phyloP scores from a whole-genome alignment of 140 eudicot species.

The Flaveria floridana region DNA sequence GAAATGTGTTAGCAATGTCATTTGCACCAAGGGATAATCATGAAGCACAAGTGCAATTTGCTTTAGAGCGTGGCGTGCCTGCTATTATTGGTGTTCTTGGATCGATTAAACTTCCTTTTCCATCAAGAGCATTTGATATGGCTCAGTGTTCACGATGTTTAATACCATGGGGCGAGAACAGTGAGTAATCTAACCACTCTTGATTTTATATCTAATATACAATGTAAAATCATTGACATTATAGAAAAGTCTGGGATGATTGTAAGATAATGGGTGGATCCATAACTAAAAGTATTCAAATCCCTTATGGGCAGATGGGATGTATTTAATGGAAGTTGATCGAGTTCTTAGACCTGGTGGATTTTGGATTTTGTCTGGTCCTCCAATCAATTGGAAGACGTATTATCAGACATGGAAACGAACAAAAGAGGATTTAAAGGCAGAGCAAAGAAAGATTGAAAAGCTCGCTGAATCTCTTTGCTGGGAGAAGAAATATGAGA shows the following conservation, averaged over 20 bases:
- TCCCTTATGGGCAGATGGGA: conserved; percentile 57
- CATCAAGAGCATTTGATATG: conserved; percentile 82
- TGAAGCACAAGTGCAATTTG: conserved; percentile 92
- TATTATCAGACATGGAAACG: conserved; percentile 79
- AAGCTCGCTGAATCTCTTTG: conserved; percentile 83
- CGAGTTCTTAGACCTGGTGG: conserved; percentile 99
- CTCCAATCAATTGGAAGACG: conserved; percentile 95
- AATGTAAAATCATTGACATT: not conserved
- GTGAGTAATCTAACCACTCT: conserved; percentile 28
- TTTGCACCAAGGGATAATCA: conserved; percentile 89
- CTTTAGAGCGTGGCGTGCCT: conserved; percentile 84
- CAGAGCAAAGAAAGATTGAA: conserved; percentile 82
- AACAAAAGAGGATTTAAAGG: conserved; percentile 73
- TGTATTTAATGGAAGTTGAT: conserved; percentile 91
- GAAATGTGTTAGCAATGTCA: conserved; percentile 63
- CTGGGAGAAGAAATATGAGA: conserved; percentile 97
- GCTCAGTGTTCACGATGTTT: conserved; percentile 86
- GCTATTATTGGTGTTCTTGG: conserved; percentile 81
- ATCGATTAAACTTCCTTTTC: conserved; percentile 71
- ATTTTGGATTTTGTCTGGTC: conserved; percentile 94
- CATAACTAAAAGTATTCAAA: not conserved
- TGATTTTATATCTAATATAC: conserved; percentile 14
- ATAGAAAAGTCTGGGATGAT: too few relatives aligned
- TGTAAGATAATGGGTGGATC: not conserved
- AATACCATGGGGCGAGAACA: conserved; percentile 62